Conservation (phyloP, 441 rosid genomes). For the Gossypium trilobum region DNA sequence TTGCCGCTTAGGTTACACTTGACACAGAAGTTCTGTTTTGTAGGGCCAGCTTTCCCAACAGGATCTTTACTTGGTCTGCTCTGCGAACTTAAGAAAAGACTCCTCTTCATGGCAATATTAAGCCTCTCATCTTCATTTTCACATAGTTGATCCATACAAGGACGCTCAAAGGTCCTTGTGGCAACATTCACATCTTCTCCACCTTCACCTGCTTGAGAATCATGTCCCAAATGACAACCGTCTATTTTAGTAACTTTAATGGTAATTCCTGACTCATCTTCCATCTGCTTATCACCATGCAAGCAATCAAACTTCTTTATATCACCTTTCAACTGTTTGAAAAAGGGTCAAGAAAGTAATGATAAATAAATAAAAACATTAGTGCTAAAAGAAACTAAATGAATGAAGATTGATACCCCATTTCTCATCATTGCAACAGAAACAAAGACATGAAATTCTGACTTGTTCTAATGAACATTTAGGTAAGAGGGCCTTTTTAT, state of each 20-base stretch:
- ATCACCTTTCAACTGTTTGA: slow-evolving; percentile 37
- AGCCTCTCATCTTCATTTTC: background rate
- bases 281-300: background rate
- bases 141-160: background rate
- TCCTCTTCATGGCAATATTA: background rate
- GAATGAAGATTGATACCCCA: background rate
- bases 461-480: slow-evolving; percentile 38
- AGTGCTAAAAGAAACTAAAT: background rate
- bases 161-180: background rate
- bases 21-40: slow-evolving; percentile 37
- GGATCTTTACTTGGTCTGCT: slow-evolving; percentile 20
- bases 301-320: background rate
- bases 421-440: background rate
- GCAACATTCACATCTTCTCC: too few relatives aligned
- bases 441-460: background rate
- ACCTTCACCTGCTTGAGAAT: background rate
- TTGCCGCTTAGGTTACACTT: slow-evolving; percentile 42
- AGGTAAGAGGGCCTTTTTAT: slow-evolving; percentile 39
- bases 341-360: slow-evolving; percentile 9
- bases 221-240: background rate
- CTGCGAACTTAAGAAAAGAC: slow-evolving; percentile 31
- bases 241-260: background rate
- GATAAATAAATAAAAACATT: background rate
- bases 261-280: background rate
- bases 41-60: slow-evolving; percentile 19